Evolutionary conservation across 345 rosid species (phyloP).

Genomic region (Eucalyptus grandis): DNA sequence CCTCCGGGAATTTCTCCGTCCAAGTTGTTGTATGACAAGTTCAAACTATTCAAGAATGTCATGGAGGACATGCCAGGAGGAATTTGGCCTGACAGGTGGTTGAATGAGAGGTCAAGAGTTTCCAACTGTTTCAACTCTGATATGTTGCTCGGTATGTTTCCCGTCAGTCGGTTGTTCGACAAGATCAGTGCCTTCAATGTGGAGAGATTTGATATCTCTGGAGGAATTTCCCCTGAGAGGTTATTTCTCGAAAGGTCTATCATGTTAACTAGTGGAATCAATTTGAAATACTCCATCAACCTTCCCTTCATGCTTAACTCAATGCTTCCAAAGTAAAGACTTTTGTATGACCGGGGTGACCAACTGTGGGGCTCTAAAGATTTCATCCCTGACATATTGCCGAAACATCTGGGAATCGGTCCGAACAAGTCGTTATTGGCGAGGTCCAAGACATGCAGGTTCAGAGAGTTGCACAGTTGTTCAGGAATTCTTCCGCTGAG

Average conservation of each 20-base stretch:
- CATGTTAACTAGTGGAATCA: neutral
- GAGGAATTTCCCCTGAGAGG: constrained; percentile 2
- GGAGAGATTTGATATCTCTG: neutral
- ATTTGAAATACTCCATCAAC: neutral
- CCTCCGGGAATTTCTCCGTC: constrained; percentile 2
- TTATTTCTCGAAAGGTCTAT: constrained; percentile 10
- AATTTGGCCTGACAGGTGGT: constrained; percentile 3
- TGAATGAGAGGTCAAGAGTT: constrained; percentile 12
- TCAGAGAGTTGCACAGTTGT: neutral
- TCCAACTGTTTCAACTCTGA: neutral
- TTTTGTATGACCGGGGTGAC: no score
- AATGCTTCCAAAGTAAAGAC: no score
- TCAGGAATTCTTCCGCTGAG: neutral
- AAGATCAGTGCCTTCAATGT: neutral
- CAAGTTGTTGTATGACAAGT: constrained; percentile 12
- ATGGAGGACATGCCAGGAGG: constrained; percentile 7
- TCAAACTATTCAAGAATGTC: neutral
- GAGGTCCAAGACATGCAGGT: neutral
- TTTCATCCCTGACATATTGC: neutral
- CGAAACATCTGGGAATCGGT: neutral
- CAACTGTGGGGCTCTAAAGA: neutral
- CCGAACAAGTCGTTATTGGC: neutral
- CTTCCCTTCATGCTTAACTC: neutral
- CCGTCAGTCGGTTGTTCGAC: constrained; percentile 1
- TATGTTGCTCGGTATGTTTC: constrained; percentile 1